Evolutionary conservation across 345 rosid genomes (phyloP).

Genomic region (Dovyalis caffra): DNA sequence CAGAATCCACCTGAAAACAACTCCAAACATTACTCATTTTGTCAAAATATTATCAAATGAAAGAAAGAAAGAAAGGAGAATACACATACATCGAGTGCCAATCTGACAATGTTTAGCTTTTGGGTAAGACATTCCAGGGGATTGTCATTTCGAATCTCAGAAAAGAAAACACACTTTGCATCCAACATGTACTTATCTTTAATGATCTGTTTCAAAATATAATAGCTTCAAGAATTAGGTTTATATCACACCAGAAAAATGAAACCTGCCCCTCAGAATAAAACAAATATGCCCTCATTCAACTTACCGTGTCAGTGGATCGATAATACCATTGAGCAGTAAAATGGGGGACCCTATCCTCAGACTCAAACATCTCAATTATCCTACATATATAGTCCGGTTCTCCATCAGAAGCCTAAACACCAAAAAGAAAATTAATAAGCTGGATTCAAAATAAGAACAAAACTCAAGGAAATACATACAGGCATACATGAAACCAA

Average conservation of each 20-base stretch:
- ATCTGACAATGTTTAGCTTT: slow-evolving; percentile 45
- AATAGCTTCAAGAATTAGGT: neutral
- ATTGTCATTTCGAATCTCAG: slow-evolving; percentile 54
- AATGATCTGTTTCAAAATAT: slow-evolving; percentile 40
- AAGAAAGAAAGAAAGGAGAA: neutral
- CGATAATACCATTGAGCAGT: slow-evolving; percentile 80
- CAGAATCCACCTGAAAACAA: slow-evolving; percentile 42
- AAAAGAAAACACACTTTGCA: slow-evolving; percentile 55
- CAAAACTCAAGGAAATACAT: neutral
- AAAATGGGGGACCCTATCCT: slow-evolving; percentile 42
- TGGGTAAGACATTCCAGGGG: slow-evolving; percentile 45
- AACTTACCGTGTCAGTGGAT: slow-evolving; percentile 68
- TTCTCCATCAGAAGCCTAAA: slow-evolving; percentile 49
- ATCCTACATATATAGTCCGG: slow-evolving; percentile 51
- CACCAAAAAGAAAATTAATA: neutral
- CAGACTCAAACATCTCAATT: slow-evolving; percentile 59
- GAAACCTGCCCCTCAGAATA: no score
- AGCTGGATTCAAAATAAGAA: neutral
- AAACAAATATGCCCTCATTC: neutral
- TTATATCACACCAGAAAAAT: no score
- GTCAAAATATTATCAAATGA: neutral
- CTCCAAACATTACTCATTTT: neutral
- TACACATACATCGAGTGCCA: slow-evolving; percentile 42
- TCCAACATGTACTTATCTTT: slow-evolving; percentile 27
- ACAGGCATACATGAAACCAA: no score